phyloP scores from a whole-genome alignment of 2,329 filamentous ascomycete genomes.

The Parascedosporium putredinis region DNA sequence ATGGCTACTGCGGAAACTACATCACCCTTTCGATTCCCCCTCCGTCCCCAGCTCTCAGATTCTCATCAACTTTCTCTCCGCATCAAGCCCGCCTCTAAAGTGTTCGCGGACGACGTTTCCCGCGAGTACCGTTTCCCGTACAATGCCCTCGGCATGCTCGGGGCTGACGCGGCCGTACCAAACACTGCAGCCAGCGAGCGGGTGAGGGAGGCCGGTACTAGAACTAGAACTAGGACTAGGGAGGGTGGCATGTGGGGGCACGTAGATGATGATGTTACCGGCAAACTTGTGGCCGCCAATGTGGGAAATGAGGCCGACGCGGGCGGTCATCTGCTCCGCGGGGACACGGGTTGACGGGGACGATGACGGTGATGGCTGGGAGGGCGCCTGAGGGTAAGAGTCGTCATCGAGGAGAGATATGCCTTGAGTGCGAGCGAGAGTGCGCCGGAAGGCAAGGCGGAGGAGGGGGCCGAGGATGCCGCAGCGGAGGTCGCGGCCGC shows the following conservation, averaged over 20 bases:
- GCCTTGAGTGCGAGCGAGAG: constrained; percentile 26
- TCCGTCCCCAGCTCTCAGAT: background rate
- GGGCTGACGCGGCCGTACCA: constrained; percentile 78
- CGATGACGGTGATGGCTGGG: no score
- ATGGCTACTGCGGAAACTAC: background rate
- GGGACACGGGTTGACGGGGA: no score
- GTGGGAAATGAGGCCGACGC: constrained; percentile 64
- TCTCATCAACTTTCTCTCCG: constrained; percentile 35
- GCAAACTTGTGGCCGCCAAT: constrained; percentile 81
- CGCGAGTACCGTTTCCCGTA: constrained; percentile 57
- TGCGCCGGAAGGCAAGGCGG: constrained; percentile 53
- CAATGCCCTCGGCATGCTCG: constrained; percentile 64
- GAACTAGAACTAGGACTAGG: constrained; percentile 17
- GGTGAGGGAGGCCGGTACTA: constrained; percentile 38
- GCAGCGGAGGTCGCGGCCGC: constrained; percentile 70
- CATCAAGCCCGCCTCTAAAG: constrained; percentile 59
- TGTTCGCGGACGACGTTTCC: constrained; percentile 61
- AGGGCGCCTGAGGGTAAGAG: no score
- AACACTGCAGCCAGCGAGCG: constrained; percentile 59
- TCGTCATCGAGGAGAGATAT: constrained; percentile 21
- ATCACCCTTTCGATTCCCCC: background rate
- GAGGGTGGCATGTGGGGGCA: constrained; percentile 41
- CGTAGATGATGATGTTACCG: constrained; percentile 72
- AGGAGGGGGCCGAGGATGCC: constrained; percentile 70
- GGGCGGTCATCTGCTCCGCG: no score